phyloP scores from a whole-genome alignment of 192 early-diverging fungal genomes.

The Coemansia aciculifera region DNA sequence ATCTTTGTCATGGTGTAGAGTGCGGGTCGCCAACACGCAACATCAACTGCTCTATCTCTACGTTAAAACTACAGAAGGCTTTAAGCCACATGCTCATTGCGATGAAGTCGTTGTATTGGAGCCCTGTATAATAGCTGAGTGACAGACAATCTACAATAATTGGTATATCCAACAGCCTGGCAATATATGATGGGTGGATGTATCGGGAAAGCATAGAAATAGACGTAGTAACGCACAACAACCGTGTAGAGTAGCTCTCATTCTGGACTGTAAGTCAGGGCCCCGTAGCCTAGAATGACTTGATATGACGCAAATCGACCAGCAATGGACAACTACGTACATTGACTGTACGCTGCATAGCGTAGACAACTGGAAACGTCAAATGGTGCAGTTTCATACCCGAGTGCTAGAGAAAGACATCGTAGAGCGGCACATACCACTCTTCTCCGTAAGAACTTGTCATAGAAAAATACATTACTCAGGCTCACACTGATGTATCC shows the following conservation, averaged over 20 bases:
- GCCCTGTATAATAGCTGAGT: background rate
- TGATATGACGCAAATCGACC: slow-evolving; percentile 35
- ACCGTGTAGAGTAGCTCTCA: slow-evolving; percentile 43
- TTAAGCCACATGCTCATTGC: too few relatives aligned
- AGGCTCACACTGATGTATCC: too few relatives aligned
- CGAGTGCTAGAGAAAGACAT: slow-evolving; percentile 30
- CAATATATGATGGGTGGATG: slow-evolving; percentile 48
- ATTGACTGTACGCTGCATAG: slow-evolving; percentile 33
- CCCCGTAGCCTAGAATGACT: slow-evolving; percentile 52
- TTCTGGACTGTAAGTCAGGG: slow-evolving; percentile 1
- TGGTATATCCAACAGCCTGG: slow-evolving; percentile 27
- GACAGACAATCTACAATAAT: slow-evolving; percentile 13
- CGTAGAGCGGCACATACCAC: slow-evolving; percentile 51
- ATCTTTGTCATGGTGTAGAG: too few relatives aligned
- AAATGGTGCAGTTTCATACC: slow-evolving; percentile 17
- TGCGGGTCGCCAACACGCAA: too few relatives aligned
- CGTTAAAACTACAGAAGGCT: too few relatives aligned
- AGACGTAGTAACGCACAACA: slow-evolving; percentile 29
- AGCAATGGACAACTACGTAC: slow-evolving; percentile 29
- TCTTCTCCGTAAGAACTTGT: slow-evolving; percentile 30
- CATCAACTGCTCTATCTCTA: too few relatives aligned
- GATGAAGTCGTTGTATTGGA: too few relatives aligned
- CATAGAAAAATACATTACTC: too few relatives aligned
- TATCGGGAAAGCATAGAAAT: slow-evolving; percentile 36
- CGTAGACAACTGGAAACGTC: slow-evolving; percentile 48